Evolutionary conservation across 2,329 filamentous ascomycete genomes (phyloP).

Genomic region (Neocucurbitaria cava): DNA sequence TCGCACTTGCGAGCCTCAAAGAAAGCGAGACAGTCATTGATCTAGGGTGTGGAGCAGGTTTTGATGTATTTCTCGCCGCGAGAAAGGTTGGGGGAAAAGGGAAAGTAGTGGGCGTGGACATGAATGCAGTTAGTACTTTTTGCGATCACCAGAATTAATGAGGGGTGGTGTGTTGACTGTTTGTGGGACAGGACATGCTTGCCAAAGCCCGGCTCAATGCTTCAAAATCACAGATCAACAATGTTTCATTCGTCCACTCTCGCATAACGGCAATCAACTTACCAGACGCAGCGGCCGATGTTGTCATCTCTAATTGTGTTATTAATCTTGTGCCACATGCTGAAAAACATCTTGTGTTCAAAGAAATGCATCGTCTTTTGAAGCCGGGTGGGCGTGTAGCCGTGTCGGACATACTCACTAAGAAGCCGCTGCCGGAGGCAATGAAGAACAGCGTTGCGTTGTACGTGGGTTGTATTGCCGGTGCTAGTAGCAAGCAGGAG

Average conservation of each 20-base stretch:
- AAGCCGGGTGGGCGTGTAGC: slow-evolving; percentile 65
- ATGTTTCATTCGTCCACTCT: slow-evolving; percentile 60
- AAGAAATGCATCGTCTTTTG: slow-evolving; percentile 65
- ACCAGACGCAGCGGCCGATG: slow-evolving; percentile 52
- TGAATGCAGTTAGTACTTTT: slow-evolving; percentile 64
- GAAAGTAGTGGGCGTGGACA: slow-evolving; percentile 64
- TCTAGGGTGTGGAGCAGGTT: slow-evolving; percentile 64
- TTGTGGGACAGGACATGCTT: slow-evolving; percentile 64
- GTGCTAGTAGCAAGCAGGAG: slow-evolving; percentile 60
- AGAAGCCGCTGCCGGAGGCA: slow-evolving; percentile 56
- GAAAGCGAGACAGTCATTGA: slow-evolving; percentile 66
- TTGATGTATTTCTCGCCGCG: slow-evolving; percentile 64
- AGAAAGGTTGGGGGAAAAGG: slow-evolving; percentile 58
- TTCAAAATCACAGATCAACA: slow-evolving; percentile 47
- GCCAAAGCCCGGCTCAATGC: slow-evolving; percentile 57
- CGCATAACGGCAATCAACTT: slow-evolving; percentile 61
- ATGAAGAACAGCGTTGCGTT: slow-evolving; percentile 59
- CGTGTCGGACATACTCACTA: slow-evolving; percentile 66
- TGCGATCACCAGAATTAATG: too few relatives aligned
- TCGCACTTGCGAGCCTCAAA: slow-evolving; percentile 57
- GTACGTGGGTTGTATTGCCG: slow-evolving; percentile 67
- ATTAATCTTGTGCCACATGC: slow-evolving; percentile 35
- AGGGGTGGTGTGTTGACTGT: too few relatives aligned
- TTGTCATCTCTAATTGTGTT: slow-evolving; percentile 68
- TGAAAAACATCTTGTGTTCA: slow-evolving; percentile 52